Conservation (phyloP, 257 asterid species). For the Mentha longifolia region DNA sequence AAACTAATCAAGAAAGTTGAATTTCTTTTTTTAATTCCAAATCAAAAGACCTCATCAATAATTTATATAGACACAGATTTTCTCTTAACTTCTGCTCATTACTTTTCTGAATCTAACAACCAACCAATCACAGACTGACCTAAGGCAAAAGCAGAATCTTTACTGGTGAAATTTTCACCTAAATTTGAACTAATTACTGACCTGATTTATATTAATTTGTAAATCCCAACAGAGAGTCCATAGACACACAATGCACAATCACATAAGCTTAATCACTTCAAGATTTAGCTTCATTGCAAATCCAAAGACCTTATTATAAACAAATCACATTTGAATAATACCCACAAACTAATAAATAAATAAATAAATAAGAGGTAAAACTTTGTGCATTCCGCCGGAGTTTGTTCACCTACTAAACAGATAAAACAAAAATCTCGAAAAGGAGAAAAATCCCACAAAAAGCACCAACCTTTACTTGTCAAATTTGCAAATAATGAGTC, state of each 20-base stretch:
- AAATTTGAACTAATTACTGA: slow-evolving; percentile 50
- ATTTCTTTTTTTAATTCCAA: background rate
- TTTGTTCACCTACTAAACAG: slow-evolving; percentile 80
- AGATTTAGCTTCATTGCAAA: slow-evolving; percentile 23
- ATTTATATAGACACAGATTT: slow-evolving; percentile 8
- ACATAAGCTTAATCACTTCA: slow-evolving; percentile 23
- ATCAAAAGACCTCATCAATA: background rate
- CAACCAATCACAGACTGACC: slow-evolving; percentile 28
- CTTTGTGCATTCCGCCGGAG: slow-evolving; percentile 67
- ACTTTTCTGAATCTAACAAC: slow-evolving; percentile 35
- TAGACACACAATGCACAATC: background rate
- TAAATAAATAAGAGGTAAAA: slow-evolving; percentile 1
- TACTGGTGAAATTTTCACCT: slow-evolving; percentile 63
- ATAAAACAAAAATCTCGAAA: slow-evolving; percentile 31
- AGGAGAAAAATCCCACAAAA: slow-evolving; percentile 5
- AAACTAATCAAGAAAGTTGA: slow-evolving; percentile 29
- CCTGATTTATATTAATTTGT: slow-evolving; percentile 24
- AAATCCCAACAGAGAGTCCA: slow-evolving; percentile 15
- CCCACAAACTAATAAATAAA: background rate
- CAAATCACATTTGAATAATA: slow-evolving; percentile 9
- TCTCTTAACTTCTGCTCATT: background rate
- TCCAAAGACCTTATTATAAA: background rate
- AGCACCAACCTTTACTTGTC: slow-evolving; percentile 56
- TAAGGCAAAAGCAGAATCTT: slow-evolving; percentile 37
- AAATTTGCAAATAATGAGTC: slow-evolving; percentile 41